A percentile compares a stretch with the other conserved stretches of the same genome.
Evolutionary conservation across 1,284 basidiomycete species (phyloP).

Genomic region (Cutaneotrichosporon sp.): DNA sequence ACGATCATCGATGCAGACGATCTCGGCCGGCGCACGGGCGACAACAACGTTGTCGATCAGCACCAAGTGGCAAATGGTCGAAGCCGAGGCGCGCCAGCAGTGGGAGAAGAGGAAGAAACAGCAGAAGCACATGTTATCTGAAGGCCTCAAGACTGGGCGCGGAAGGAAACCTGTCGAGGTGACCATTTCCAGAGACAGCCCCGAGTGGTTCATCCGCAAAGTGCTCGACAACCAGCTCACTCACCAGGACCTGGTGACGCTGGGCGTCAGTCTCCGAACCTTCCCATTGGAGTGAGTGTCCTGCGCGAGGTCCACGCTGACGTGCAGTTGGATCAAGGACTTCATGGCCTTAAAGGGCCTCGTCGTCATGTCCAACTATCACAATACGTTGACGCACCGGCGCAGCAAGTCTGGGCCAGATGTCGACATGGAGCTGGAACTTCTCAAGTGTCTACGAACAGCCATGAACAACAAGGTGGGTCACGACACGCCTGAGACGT

Average conservation of each 20-base stretch:
- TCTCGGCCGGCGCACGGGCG: constrained; percentile 32
- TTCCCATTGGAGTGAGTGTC: constrained; percentile 69
- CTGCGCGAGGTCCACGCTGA: background rate
- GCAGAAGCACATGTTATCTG: constrained; percentile 53
- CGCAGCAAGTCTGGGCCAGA: constrained; percentile 68
- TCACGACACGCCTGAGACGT: constrained; percentile 15
- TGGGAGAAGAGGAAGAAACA: constrained; percentile 72
- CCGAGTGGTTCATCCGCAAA: constrained; percentile 61
- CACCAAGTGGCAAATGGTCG: constrained; percentile 91
- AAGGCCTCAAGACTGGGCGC: constrained; percentile 59
- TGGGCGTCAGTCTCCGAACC: constrained; percentile 61
- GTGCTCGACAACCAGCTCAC: constrained; percentile 43
- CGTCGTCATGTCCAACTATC: constrained; percentile 76
- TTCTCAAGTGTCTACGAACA: constrained; percentile 81
- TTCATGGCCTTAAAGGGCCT: constrained; percentile 78
- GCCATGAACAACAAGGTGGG: constrained; percentile 75
- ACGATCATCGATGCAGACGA: constrained; percentile 18
- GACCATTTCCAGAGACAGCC: constrained; percentile 61
- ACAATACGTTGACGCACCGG: constrained; percentile 58
- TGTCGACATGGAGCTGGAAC: constrained; percentile 75
- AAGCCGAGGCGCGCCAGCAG: constrained; percentile 69
- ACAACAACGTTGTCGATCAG: constrained; percentile 62
- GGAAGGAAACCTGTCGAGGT: constrained; percentile 41
- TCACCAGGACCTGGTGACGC: constrained; percentile 34
- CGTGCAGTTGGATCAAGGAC: constrained; percentile 71